Evolutionary conservation across 2,329 filamentous ascomycete genomes (phyloP).

Genomic region (Exophiala lecanii-corni): DNA sequence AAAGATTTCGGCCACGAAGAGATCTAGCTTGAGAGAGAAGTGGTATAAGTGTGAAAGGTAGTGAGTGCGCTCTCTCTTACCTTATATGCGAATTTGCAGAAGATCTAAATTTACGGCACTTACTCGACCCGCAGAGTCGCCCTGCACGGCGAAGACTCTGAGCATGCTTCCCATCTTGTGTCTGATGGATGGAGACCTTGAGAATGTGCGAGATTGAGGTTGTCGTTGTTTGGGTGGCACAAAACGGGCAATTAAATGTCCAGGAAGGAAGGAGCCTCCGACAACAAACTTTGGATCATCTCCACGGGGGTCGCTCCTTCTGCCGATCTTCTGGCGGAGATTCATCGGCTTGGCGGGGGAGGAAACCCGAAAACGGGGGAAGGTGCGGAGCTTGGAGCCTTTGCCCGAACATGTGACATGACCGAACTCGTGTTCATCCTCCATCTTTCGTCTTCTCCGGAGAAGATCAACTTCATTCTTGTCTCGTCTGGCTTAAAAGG

Average conservation of each 20-base stretch:
- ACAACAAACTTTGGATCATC: slow-evolving; percentile 2
- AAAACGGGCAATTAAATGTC: not conserved
- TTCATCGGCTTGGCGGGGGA: not conserved
- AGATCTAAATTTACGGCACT: not conserved
- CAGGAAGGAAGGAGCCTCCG: slow-evolving; percentile 3
- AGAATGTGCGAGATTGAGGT: not conserved
- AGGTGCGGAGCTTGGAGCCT: too few relatives aligned
- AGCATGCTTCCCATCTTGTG: not conserved
- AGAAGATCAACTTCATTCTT: not conserved
- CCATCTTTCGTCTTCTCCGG: too few relatives aligned
- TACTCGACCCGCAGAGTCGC: not conserved
- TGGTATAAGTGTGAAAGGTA: not conserved
- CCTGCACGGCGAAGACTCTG: not conserved
- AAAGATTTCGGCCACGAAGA: too few relatives aligned
- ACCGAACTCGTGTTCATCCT: too few relatives aligned
- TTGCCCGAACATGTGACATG: too few relatives aligned
- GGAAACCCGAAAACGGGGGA: too few relatives aligned
- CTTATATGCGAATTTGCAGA: not conserved
- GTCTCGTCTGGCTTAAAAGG: not conserved
- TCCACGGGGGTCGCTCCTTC: too few relatives aligned
- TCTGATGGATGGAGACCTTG: slow-evolving; percentile 1
- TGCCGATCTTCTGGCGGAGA: not conserved
- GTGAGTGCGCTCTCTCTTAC: not conserved
- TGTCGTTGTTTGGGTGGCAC: not conserved
- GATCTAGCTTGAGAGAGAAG: not conserved